Evolutionary conservation across 2,329 filamentous ascomycete species (phyloP).

Genomic region (Colletotrichum lupini): DNA sequence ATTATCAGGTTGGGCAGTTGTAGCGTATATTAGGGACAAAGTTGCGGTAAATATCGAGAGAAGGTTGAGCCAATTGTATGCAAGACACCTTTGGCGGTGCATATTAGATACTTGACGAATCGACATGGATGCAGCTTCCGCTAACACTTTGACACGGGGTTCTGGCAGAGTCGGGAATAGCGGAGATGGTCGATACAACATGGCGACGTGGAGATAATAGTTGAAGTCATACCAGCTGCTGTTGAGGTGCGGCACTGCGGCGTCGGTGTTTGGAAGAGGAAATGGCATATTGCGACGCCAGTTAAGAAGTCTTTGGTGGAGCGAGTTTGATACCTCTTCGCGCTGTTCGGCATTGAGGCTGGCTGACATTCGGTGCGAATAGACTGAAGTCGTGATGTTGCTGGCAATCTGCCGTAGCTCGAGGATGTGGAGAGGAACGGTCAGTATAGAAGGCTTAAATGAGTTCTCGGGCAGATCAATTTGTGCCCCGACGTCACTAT

Average conservation of each 20-base stretch:
- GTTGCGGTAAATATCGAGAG: constrained; percentile 54
- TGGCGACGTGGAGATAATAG: constrained; percentile 57
- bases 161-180: constrained; percentile 50
- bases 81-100: constrained; percentile 51
- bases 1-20: constrained; percentile 50
- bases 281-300: constrained; percentile 59
- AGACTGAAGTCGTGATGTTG: constrained; percentile 51
- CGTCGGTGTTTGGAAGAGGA: constrained; percentile 50
- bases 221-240: constrained; percentile 60
- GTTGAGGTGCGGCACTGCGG: constrained; percentile 54
- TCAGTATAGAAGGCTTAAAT: constrained; percentile 48
- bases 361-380: constrained; percentile 40
- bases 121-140: constrained; percentile 53
- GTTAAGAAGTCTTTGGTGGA: constrained; percentile 54
- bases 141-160: constrained; percentile 49
- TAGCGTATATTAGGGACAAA: constrained; percentile 55
- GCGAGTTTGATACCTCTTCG: constrained; percentile 45
- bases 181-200: constrained; percentile 57
- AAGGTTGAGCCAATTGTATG: constrained; percentile 55
- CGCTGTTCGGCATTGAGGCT: constrained; percentile 37
- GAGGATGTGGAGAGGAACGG: constrained; percentile 55
- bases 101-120: constrained; percentile 53
- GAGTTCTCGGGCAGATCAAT: constrained; percentile 31
- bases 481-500: neutral
- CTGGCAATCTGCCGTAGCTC: constrained; percentile 53